Percentiles rank a stretch among this genome's conserved stretches.
Evolutionary conservation across 805 yeast genomes (phyloP).

Genomic region (Lachancea cidri): DNA sequence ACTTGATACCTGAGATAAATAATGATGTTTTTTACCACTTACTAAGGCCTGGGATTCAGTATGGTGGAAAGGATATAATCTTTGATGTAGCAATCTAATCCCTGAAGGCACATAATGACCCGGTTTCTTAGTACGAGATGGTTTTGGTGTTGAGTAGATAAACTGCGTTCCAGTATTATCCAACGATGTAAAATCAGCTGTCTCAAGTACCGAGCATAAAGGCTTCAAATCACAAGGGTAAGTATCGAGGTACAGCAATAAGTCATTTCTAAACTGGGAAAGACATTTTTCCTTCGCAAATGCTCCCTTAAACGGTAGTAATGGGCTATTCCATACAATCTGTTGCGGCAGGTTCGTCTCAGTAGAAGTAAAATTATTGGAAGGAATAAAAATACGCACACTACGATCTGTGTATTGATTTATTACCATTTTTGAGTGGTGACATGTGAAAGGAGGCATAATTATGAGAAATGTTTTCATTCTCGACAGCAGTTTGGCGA

Average conservation of each 20-base stretch:
- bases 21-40: conserved; percentile 15
- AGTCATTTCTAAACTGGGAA: conserved; percentile 41
- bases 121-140: conserved; percentile 27
- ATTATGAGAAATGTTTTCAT: conserved; percentile 26
- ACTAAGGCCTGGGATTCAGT: conserved; percentile 1
- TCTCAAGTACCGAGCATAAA: conserved; percentile 19
- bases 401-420: conserved; percentile 45
- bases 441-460: conserved; percentile 42
- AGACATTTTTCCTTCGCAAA: not conserved
- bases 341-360: conserved; percentile 60
- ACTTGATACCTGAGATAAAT: conserved; percentile 34
- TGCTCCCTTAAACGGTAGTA: conserved; percentile 15
- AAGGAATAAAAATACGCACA: conserved; percentile 50
- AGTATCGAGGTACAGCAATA: conserved; percentile 40
- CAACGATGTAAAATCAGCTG: conserved; percentile 42
- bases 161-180: conserved; percentile 40
- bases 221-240: conserved; percentile 34
- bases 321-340: conserved; percentile 60
- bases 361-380: conserved; percentile 50
- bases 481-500: conserved; percentile 8
- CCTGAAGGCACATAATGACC: conserved; percentile 22
- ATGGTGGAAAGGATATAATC: conserved; percentile 10
- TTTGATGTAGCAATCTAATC: conserved; percentile 15
- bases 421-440: conserved; percentile 66
- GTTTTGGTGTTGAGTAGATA: conserved; percentile 48